Evolutionary conservation across 768 basidiomycete species (phyloP), one percentile per base, ranked within the genome.

Genomic region (Tephrocybe rancida): DNA sequence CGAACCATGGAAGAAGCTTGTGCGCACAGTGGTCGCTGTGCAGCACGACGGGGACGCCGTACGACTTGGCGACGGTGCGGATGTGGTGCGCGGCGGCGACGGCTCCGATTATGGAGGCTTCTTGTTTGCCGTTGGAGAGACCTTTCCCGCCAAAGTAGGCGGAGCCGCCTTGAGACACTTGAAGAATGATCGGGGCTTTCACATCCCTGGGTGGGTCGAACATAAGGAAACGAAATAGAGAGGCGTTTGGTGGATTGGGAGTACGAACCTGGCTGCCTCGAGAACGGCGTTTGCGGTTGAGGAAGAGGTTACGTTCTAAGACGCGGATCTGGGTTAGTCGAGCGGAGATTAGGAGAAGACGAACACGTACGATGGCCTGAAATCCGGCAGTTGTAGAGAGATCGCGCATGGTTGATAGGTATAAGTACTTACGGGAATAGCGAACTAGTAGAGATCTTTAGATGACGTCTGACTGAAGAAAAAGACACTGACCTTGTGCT

Each of bases 21-120:
- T 96, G 77, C 13, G 97, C 97, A 69, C 97, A 99, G 79, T 99
- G 97, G 73, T 99, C 97, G 56, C 92, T 89, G 87, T 99, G 96
- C 64, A 99, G 79, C 51, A 99, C 83, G 66, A 99, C 97, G 65
- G 97, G 97, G 58, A 98, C 83, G 76, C 96, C 96, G 69, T 98
- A 98, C 3, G 79, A 79, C 68, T 91, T 91, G 37, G 96, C 85
- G 55, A 97, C 86, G 45, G 86, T 78, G 57, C 94, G 87, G 70
- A 98, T 78, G 69, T 97, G 96, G 74, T 90, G 85, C 24, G 96
- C 97, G 50, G 94, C 95, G 47, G 94, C 90, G 65, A 89, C 71
- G 57, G 97, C 93, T 67, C 97, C 97, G n/a, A 82, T 70, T 66
- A 95, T 88, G 42, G 96, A 98, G 5, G 93, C 97, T 73, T 98